Evolutionary conservation across 2,329 filamentous ascomycete species (phyloP).

Genomic region (Penicillium palitans): DNA sequence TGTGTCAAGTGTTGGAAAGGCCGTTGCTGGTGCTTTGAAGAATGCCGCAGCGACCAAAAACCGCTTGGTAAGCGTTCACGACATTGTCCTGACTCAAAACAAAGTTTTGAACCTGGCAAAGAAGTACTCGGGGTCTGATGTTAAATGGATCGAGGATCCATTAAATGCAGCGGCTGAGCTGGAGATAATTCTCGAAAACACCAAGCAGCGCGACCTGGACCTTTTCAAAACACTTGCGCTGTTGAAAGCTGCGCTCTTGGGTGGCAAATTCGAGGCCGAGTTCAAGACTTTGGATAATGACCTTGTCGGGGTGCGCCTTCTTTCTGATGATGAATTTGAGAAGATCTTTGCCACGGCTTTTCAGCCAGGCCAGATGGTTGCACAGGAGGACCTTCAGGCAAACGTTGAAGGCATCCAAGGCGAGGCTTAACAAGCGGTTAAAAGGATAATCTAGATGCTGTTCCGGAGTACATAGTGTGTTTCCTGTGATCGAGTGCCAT

Average conservation of each 20-base stretch:
- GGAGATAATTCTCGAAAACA: not conserved
- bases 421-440: not conserved
- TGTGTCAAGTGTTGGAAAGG: conserved; percentile 1
- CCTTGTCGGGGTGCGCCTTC: not conserved
- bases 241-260: conserved; percentile 3
- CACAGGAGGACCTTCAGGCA: not conserved
- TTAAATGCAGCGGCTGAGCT: not conserved
- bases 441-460: not conserved
- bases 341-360: not conserved
- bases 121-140: not conserved
- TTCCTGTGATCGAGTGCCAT: not conserved
- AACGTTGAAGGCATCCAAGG: not conserved
- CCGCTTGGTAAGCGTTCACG: conserved; percentile 2
- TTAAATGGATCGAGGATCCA: not conserved
- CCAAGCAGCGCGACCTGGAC: not conserved
- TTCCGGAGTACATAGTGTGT: too few relatives aligned
- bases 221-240: conserved; percentile 2
- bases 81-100: conserved; percentile 2
- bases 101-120: conserved; percentile 2
- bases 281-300: conserved; percentile 4
- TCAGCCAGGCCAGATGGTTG: not conserved
- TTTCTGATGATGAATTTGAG: conserved; percentile 4
- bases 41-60: not conserved
- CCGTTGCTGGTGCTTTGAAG: conserved; percentile 1
- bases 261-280: not conserved